Evolutionary conservation across 2,329 filamentous ascomycete genomes (phyloP).

Genomic region (Cytospora piceicola): DNA sequence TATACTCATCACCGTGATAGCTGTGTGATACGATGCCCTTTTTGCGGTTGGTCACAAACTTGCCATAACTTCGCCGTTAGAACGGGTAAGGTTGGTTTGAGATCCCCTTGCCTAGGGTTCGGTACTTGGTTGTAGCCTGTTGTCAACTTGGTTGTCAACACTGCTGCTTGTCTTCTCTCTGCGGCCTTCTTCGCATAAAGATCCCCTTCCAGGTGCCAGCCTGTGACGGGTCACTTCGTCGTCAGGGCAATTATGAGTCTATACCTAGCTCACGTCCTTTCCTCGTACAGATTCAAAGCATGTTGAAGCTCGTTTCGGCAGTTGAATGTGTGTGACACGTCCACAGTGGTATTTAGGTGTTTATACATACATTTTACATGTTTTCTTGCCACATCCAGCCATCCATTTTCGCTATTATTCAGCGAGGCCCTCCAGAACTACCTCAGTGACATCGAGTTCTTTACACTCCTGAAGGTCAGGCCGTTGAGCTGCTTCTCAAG

Average conservation of each 20-base stretch:
- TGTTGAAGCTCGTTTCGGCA: not conserved
- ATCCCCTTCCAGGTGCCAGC: not conserved
- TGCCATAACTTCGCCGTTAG: too few species aligned
- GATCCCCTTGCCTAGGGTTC: too few species aligned
- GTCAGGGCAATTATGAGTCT: not conserved
- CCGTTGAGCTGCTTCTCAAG: slow-evolving; percentile 67
- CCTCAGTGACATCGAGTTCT: slow-evolving; percentile 70
- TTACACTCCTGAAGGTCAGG: slow-evolving; percentile 74
- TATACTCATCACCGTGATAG: too few species aligned
- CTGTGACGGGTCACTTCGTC: not conserved
- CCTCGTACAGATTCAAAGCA: not conserved
- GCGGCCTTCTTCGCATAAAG: not conserved
- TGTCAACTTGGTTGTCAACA: not conserved
- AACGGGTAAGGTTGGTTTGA: too few species aligned
- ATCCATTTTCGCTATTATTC: slow-evolving; percentile 62
- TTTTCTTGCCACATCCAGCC: not conserved
- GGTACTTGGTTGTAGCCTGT: too few species aligned
- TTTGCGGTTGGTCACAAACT: too few species aligned
- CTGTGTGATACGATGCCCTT: too few species aligned
- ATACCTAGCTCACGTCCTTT: too few species aligned
- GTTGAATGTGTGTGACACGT: not conserved
- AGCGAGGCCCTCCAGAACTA: not conserved
- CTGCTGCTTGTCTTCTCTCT: too few species aligned
- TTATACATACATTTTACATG: slow-evolving; percentile 14
- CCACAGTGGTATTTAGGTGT: slow-evolving; percentile 13